Evolutionary conservation across 73 alveolate genomes (phyloP).

Genomic region (Tetrahymena borealis): DNA sequence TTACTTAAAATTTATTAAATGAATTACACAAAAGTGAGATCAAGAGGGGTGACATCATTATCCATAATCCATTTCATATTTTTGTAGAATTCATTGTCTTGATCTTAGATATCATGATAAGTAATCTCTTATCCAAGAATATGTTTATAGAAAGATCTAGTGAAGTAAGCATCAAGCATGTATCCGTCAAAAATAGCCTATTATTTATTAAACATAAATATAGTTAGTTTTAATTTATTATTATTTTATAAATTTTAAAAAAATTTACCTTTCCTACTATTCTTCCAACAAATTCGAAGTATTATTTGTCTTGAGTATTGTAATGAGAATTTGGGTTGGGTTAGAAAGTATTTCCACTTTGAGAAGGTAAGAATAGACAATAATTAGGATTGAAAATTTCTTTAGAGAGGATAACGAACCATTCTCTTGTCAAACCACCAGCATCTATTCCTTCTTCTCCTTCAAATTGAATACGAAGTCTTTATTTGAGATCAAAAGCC

Average conservation of each 20-base stretch:
- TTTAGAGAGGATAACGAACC: constrained; percentile 94
- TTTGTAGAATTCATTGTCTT: constrained; percentile 90
- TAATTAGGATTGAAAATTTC: constrained; percentile 98
- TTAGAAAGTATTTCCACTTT: constrained; percentile 31
- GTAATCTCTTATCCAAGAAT: constrained; percentile 90
- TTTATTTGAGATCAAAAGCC: constrained; percentile 13
- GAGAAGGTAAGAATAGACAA: constrained; percentile 54
- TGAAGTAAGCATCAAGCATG: constrained; percentile 92
- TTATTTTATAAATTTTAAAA: background rate
- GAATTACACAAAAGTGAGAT: background rate
- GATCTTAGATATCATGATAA: constrained; percentile 95
- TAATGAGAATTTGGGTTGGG: constrained; percentile 56
- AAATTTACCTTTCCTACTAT: constrained; percentile 81
- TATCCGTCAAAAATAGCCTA: constrained; percentile 81
- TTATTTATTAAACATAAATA: too few species aligned
- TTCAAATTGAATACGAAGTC: constrained; percentile 58
- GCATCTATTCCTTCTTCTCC: constrained; percentile 99
- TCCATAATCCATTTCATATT: constrained; percentile 83
- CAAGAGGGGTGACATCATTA: constrained; percentile 52
- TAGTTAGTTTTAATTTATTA: too few species aligned
- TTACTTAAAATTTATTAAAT: background rate
- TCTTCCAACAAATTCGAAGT: constrained; percentile 98
- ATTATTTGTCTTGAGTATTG: constrained; percentile 81
- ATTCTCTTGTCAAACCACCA: constrained; percentile 99
- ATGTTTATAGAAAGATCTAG: constrained; percentile 94